These are phyloP conservation scores for Solanum lignicaule DNA, from an alignment of 257 asterid genomes.

Conservation along the genomic window DNA sequence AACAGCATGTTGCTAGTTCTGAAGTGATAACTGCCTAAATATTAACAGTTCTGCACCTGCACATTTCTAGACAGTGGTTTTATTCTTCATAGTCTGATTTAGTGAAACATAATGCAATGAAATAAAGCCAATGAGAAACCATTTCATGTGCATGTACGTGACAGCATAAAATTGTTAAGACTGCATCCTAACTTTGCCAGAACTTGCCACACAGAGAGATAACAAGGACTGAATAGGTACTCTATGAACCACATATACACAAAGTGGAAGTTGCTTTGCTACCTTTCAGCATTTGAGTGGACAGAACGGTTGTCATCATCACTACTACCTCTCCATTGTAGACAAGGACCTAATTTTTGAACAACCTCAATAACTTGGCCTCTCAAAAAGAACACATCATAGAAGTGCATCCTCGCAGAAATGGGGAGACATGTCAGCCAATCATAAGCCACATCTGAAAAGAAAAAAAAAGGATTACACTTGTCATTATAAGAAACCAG, in stretches of 20 bases:
- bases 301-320: slow-evolving; percentile 36
- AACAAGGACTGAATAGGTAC: background rate
- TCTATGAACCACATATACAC: background rate
- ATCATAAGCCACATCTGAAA: slow-evolving; percentile 60
- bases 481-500: slow-evolving; percentile 1
- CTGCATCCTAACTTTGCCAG: background rate
- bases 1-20: background rate
- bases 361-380: slow-evolving; percentile 56
- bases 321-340: slow-evolving; percentile 36
- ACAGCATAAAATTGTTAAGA: background rate
- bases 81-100: background rate
- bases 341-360: slow-evolving; percentile 68
- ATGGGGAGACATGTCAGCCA: slow-evolving; percentile 90
- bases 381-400: slow-evolving; percentile 65
- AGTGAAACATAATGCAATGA: background rate
- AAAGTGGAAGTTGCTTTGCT: background rate
- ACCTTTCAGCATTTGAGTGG: slow-evolving; percentile 80
- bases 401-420: slow-evolving; percentile 61
- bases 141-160: background rate
- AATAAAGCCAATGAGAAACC: background rate
- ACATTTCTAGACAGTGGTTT: background rate
- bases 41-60: background rate
- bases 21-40: background rate
- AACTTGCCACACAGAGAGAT: background rate
- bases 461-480: slow-evolving; percentile 9